Evolutionary conservation across 495 filamentous ascomycete genomes (phyloP).

Genomic region (Penicillium waksmanii): DNA sequence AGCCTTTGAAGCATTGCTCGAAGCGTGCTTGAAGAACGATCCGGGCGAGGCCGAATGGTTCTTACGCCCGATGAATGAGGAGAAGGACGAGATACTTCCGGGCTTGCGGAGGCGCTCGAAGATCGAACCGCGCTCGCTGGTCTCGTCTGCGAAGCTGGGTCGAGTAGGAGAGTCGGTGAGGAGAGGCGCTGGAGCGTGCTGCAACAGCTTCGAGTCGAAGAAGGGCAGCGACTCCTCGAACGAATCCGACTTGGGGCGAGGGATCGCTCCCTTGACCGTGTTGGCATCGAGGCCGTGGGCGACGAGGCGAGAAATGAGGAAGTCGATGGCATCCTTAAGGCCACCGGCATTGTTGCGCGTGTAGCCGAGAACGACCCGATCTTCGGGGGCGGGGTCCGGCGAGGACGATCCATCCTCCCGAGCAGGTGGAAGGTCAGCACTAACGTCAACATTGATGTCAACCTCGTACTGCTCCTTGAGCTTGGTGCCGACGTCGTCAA

Average conservation of each 20-base stretch:
- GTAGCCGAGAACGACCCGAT: conserved; percentile 70
- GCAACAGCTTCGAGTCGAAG: conserved; percentile 94
- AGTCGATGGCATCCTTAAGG: conserved; percentile 94
- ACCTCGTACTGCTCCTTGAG: conserved; percentile 91
- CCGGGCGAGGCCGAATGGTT: conserved; percentile 83
- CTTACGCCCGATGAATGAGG: conserved; percentile 90
- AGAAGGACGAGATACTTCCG: conserved; percentile 88
- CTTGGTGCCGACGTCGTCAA: conserved; percentile 75
- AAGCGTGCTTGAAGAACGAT: conserved; percentile 90
- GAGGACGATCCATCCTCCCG: conserved; percentile 42
- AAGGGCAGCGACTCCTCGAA: conserved; percentile 96
- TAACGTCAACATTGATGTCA: conserved; percentile 69
- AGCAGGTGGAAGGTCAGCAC: conserved; percentile 35
- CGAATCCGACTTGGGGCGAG: conserved; percentile 95
- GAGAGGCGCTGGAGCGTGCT: conserved; percentile 80
- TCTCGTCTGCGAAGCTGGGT: conserved; percentile 75
- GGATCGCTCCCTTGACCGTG: conserved; percentile 88
- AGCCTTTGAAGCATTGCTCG: conserved; percentile 90
- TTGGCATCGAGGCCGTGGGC: conserved; percentile 82
- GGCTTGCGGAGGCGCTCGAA: conserved; percentile 91
- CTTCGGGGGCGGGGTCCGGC: conserved; percentile 44
- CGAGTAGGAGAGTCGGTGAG: conserved; percentile 84
- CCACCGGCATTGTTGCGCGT: conserved; percentile 97
- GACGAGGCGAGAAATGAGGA: conserved; percentile 80
- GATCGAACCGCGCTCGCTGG: conserved; percentile 77